Evolutionary conservation across 139 green algal genomes (phyloP).

Genomic region (Chlamydomonas schloesseri): DNA sequence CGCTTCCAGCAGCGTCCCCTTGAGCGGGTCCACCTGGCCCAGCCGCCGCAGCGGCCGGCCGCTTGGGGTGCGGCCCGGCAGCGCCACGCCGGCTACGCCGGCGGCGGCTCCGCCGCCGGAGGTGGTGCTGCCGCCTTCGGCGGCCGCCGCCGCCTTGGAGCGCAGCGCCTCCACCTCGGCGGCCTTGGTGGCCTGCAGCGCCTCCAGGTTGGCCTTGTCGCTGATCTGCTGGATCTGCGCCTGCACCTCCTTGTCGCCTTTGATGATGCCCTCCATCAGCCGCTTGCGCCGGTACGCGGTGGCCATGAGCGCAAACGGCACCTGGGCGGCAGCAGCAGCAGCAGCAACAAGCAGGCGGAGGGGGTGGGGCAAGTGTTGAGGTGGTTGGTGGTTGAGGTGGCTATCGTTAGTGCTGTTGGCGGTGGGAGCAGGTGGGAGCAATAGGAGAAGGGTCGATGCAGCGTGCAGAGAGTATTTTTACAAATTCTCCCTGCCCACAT

Average conservation of each 20-base stretch:
- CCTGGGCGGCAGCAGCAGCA: slow-evolving; percentile 23
- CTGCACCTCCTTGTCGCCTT: slow-evolving; percentile 70
- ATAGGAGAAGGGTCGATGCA: too few species aligned
- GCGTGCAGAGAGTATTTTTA: too few species aligned
- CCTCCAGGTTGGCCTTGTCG: slow-evolving; percentile 66
- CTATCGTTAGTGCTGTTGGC: too few species aligned
- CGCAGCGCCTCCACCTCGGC: slow-evolving; percentile 42
- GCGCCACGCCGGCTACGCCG: neutral
- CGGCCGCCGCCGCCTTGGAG: neutral
- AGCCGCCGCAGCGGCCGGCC: neutral
- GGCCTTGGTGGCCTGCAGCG: slow-evolving; percentile 55
- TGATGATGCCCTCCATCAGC: slow-evolving; percentile 80
- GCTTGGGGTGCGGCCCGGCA: neutral
- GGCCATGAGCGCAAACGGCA: slow-evolving; percentile 76
- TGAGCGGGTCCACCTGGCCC: slow-evolving; percentile 12
- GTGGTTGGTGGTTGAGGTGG: too few species aligned
- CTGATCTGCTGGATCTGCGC: slow-evolving; percentile 64
- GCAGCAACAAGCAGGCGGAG: neutral
- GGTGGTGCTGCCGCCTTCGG: too few species aligned
- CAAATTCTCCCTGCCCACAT: too few species aligned
- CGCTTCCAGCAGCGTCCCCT: slow-evolving; percentile 9
- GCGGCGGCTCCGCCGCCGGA: too few species aligned
- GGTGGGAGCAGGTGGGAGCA: too few species aligned
- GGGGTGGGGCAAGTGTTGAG: neutral
- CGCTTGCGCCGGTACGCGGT: slow-evolving; percentile 81